Conservation (phyloP, 345 rosid species). For the Triadica sebifera region DNA sequence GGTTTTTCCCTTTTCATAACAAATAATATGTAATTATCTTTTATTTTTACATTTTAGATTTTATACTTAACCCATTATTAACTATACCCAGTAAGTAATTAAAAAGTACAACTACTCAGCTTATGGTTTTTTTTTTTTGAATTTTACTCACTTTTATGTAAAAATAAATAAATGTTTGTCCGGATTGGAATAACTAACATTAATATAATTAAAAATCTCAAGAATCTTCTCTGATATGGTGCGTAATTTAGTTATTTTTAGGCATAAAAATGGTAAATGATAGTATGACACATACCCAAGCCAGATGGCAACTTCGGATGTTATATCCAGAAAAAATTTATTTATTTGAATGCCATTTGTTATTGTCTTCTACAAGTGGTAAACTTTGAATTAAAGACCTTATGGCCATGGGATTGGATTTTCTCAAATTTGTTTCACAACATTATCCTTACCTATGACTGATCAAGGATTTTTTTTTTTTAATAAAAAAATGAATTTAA, state of each 20-base stretch:
- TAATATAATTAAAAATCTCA: background rate
- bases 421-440: too few relatives aligned
- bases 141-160: too few relatives aligned
- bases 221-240: background rate
- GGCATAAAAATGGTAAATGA: background rate
- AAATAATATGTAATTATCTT: background rate
- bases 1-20: conserved; percentile 34
- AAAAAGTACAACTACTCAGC: too few relatives aligned
- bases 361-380: background rate
- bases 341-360: too few relatives aligned
- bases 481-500: background rate
- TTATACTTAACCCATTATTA: background rate
- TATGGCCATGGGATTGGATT: too few relatives aligned
- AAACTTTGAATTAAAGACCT: background rate
- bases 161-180: background rate
- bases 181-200: background rate
- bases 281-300: background rate
- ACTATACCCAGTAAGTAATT: too few relatives aligned
- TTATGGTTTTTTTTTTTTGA: too few relatives aligned
- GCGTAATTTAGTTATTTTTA: background rate
- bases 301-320: background rate
- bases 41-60: background rate
- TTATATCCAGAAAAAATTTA: background rate
- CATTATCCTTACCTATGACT: too few relatives aligned
- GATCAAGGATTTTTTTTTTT: background rate